Evolutionary conservation across 2,329 filamentous ascomycete genomes (phyloP), one percentile per base, ranked within the genome.

Genomic region (Coniochaeta sp.): DNA sequence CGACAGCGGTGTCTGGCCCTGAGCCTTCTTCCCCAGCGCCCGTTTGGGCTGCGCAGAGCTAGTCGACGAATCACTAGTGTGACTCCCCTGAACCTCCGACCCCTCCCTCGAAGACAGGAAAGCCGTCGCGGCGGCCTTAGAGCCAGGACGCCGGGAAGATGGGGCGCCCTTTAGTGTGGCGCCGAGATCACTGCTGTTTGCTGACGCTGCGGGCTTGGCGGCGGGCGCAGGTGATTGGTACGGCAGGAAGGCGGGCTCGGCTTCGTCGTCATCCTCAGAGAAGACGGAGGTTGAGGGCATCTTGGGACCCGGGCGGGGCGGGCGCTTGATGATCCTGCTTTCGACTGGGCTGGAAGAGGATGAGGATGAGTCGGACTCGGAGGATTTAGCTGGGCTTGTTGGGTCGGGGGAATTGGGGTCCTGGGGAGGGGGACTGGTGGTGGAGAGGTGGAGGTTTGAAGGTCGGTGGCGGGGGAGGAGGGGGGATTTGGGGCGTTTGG

Each of bases 41-140:
- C n/a, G n/a, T n/a, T n/a, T n/a, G n/a, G n/a, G n/a, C n/a, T n/a
- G n/a, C n/a, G n/a, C n/a, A n/a, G n/a, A 28, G 54, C 77, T 76
- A 1, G 74, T 71, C 2, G 84, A 85, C 1, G 85, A 87, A 58
- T 87, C 81, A 0, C 80, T 83, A 1, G 79, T 82, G 52, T 81
- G 77, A 1, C 78, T 81, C 33, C 71, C 69, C 38, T 12, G 4
- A 18, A 26, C 8, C 20, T 42, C 20, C 3, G 38, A 42, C 20
- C 20, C 20, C 18, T 42, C 38, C 18, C 20, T 18, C 38, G 38
- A 42, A 6, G 38, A 26, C 8, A 42, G 38, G 38, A 42, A 42
- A 4, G 38, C 38, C 10, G 38, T 42, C 2, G 38, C 20, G 20
- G 26, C 26, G 6, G 45, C 14, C n/a, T 26, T 10, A 13, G 24